These are phyloP conservation scores for Thermochaetoides thermophila DNA, from an alignment of 495 filamentous ascomycete species.

Conservation along the genomic window DNA sequence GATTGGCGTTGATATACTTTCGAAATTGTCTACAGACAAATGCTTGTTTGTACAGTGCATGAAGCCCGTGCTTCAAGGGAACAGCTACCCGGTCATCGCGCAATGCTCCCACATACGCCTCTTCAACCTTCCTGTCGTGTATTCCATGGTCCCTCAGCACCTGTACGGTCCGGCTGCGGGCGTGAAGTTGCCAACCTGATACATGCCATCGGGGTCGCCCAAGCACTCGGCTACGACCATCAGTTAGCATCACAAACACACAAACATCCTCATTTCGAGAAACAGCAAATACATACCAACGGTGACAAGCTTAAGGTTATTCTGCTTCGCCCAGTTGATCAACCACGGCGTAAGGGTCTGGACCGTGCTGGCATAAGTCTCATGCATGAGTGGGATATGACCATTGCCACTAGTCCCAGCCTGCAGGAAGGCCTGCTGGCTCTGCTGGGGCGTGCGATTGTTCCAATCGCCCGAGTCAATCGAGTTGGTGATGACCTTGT, in stretches of 20 bases:
- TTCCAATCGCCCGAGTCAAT: slow-evolving; percentile 42
- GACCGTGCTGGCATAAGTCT: slow-evolving; percentile 34
- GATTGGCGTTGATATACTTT: too few relatives aligned
- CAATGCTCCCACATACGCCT: too few relatives aligned
- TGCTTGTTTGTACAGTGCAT: too few relatives aligned
- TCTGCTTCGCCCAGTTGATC: slow-evolving; percentile 37
- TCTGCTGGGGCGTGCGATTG: slow-evolving; percentile 27
- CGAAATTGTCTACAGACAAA: too few relatives aligned
- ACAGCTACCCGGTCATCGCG: too few relatives aligned
- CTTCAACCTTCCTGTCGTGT: too few relatives aligned
- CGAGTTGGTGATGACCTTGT: slow-evolving; percentile 41
- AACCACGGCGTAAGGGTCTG: slow-evolving; percentile 35
- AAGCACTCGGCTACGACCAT: slow-evolving; percentile 32
- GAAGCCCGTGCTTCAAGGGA: too few relatives aligned
- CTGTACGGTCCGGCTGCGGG: slow-evolving; percentile 10
- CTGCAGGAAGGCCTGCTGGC: slow-evolving; percentile 26
- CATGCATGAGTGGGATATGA: slow-evolving; percentile 42
- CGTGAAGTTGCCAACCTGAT: slow-evolving; percentile 26
- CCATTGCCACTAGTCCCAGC: slow-evolving; percentile 34
- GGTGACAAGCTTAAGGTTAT: slow-evolving; percentile 36
- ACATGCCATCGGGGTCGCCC: slow-evolving; percentile 30
- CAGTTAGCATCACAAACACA: slow-evolving; percentile 6
- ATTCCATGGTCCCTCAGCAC: slow-evolving; percentile 12
- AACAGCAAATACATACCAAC: slow-evolving; percentile 27
- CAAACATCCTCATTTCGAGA: background rate